Evolutionary conservation across 2,329 filamentous ascomycete genomes (phyloP).

Genomic region (Xylaria sp.): DNA sequence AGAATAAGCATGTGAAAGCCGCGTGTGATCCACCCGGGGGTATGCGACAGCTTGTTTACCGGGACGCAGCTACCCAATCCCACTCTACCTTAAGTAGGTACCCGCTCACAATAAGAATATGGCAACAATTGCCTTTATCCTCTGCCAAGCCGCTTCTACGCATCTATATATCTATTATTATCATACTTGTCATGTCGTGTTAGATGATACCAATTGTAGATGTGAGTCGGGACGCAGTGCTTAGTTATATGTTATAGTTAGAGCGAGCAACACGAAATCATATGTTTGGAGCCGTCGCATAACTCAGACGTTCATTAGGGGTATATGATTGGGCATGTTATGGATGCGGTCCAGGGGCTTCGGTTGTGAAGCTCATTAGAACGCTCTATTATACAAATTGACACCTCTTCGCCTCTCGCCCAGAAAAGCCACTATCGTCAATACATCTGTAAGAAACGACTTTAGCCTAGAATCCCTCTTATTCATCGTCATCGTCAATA

Average conservation of each 20-base stretch:
- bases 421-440: neutral
- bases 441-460: slow-evolving; percentile 1
- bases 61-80: neutral
- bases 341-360: neutral
- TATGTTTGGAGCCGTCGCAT: neutral
- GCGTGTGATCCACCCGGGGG: slow-evolving; percentile 29
- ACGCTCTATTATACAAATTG: slow-evolving; percentile 26
- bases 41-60: neutral
- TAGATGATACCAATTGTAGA: too few relatives aligned
- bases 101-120: neutral
- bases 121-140: too few relatives aligned
- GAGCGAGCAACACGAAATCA: neutral
- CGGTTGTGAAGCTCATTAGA: neutral
- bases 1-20: slow-evolving; percentile 34
- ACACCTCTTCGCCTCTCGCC: neutral
- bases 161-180: too few relatives aligned
- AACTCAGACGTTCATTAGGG: neutral
- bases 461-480: slow-evolving; percentile 22
- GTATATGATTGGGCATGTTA: slow-evolving; percentile 9
- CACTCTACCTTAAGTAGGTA: neutral
- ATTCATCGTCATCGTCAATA: slow-evolving; percentile 68
- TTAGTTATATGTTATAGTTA: neutral
- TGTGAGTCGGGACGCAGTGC: neutral
- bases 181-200: too few relatives aligned
- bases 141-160: too few relatives aligned